Evolutionary conservation across 2,329 filamentous ascomycete genomes (phyloP).

Genomic region (Ophiostoma sp.): DNA sequence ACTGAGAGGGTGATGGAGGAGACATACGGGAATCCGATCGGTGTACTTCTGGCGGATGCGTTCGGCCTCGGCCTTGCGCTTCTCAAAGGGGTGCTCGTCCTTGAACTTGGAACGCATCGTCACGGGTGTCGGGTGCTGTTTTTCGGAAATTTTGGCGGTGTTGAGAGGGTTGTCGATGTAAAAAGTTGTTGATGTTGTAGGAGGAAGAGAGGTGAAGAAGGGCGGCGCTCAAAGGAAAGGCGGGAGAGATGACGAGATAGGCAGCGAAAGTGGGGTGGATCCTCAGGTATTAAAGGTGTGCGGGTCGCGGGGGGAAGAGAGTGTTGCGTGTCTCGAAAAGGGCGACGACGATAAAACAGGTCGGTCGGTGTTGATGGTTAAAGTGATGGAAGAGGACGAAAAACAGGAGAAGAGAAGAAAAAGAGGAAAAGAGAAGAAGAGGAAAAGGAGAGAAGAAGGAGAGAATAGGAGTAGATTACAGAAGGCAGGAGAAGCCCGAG

Average conservation of each 20-base stretch:
- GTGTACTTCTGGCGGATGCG: constrained; percentile 98
- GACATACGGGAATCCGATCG: constrained; percentile 92
- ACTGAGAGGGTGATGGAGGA: neutral
- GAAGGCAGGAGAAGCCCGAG: neutral
- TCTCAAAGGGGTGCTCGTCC: constrained; percentile 99
- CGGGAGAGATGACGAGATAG: constrained; percentile 18
- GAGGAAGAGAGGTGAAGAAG: neutral
- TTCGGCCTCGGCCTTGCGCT: constrained; percentile 99
- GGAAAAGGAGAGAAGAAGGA: neutral
- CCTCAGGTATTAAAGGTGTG: constrained; percentile 3
- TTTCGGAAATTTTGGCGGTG: constrained; percentile 26
- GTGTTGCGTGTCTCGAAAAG: neutral
- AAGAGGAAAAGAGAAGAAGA: neutral
- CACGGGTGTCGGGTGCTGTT: constrained; percentile 39
- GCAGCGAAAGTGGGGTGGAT: constrained; percentile 13
- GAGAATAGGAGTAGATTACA: neutral
- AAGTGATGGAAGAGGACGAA: neutral
- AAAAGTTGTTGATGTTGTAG: neutral
- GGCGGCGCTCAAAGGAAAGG: neutral
- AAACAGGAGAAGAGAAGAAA: neutral
- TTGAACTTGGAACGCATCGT: constrained; percentile 99
- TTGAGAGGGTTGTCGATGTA: constrained; percentile 6
- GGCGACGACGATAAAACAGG: neutral
- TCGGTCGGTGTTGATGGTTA: neutral
- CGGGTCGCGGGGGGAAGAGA: neutral